Evolutionary conservation across 2,329 filamentous ascomycete species (phyloP).

Genomic region (Neobulgaria alba): DNA sequence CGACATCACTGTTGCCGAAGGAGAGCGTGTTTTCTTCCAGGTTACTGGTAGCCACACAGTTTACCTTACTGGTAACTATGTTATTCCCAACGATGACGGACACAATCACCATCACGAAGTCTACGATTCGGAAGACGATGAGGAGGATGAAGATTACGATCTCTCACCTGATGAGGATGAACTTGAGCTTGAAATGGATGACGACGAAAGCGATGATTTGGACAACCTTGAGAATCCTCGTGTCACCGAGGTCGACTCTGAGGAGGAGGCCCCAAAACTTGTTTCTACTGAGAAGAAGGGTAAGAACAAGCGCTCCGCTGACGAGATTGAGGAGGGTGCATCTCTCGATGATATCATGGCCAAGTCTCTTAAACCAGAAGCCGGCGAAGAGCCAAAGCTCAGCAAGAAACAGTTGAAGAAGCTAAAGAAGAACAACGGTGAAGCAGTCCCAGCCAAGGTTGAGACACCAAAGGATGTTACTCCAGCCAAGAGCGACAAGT

Average conservation of each 20-base stretch:
- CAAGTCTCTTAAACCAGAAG: conserved; percentile 53
- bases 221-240: conserved; percentile 72
- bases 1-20: conserved; percentile 82
- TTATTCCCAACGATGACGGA: conserved; percentile 58
- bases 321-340: conserved; percentile 54
- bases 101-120: conserved; percentile 48
- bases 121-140: conserved; percentile 51
- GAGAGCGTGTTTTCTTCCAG: conserved; percentile 87
- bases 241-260: conserved; percentile 72
- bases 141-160: conserved; percentile 69
- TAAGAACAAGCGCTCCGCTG: conserved; percentile 92
- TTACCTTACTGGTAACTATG: conserved; percentile 93
- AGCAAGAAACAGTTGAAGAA: conserved; percentile 98
- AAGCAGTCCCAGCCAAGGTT: conserved; percentile 57
- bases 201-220: conserved; percentile 65
- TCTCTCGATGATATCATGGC: conserved; percentile 78
- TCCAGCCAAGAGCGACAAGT: conserved; percentile 38
- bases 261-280: conserved; percentile 63
- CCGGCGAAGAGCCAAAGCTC: conserved; percentile 60
- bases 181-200: conserved; percentile 46
- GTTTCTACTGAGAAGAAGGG: conserved; percentile 47
- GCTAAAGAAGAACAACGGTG: conserved; percentile 96
- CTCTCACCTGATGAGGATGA: conserved; percentile 73
- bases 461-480: conserved; percentile 50
- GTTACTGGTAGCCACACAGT: conserved; percentile 84